Evolutionary conservation across 2,329 filamentous ascomycete genomes (phyloP), one percentile per base, ranked within the genome.

Genomic region (Aspergillus ruber): DNA sequence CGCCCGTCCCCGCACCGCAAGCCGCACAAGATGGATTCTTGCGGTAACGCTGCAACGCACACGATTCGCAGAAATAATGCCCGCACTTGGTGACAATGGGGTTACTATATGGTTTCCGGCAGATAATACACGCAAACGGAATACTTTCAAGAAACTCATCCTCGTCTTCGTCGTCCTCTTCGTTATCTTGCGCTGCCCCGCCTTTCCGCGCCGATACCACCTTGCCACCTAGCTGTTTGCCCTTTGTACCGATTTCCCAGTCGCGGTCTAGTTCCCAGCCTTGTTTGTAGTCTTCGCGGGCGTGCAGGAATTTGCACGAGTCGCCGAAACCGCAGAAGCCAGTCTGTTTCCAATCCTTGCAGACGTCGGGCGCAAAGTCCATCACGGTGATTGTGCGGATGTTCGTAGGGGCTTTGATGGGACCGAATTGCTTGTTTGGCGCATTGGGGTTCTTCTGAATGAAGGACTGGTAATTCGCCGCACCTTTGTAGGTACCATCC

Each of bases 221-320:
- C 21, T 69, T 73, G 9, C 75, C 77, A 5, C 59, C 60, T 6
- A 74, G 39, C 23, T 65, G 65, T 49, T 68, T 74, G 52, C 76
- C 77, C 58, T 81, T 90, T 6, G 83, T 87, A 2, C 84, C 82
- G 32, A 81, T 85, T 64, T 98, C 93, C 93, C 93, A 98, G 43
- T 97, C 91, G 45, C 80, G 79, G 67, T 98, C 93, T 4, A 98
- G 77, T 66, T 97, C 89, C 93, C 93, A 98, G 2, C 93, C 93
- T 64, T 90, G 86, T 58, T 91, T 89, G 59, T 83, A 83, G 59
- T 82, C 79, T 56, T 82, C 80, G 36, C 81, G 71, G 8, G 76
- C 75, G 56, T 84, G 81, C 15, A 82, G 64, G 62, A 80, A 84
- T 56, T 83, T 95, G 74, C 90, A 95, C 51, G 78, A 83, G 64